Evolutionary conservation across 2,329 filamentous ascomycete species (phyloP), one percentile per base, ranked within the genome.

Genomic region (Capronia americana): DNA sequence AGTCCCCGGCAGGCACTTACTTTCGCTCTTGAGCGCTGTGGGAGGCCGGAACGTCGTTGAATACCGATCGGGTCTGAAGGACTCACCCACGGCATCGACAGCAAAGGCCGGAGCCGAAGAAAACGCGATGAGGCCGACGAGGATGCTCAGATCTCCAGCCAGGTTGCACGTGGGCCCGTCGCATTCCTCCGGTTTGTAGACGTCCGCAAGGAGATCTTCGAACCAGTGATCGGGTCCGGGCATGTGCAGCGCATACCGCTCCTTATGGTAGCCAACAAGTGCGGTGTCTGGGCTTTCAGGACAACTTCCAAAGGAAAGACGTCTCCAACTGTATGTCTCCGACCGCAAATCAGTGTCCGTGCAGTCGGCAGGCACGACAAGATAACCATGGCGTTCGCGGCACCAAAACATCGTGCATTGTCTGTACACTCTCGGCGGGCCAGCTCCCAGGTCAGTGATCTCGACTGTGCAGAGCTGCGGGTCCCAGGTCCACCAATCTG

Each of bases 221-320:
- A 65, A 69, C 63, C 63, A 69, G n/a, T 51, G 3, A 17, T 53
- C 14, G 23, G 66, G 66, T 17, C 66, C 66, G 14, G 60, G 59
- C 7, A 53, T 12, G 14, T 62, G 63, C 12, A 69, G 57, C 20
- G 24, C 24, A 17, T 30, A 23, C 12, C 23, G 17, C 17, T 41
- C 63, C 32, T 34, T 44, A n/a, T 20, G 4, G 44, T 65, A 32
- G 10, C 60, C 63, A 30, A 60, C 48, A 10, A 69, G 7, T 30
- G 59, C 66, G 44, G 63, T 57, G 51, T 26, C 32, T 23, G 17
- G 17, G 1, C n/a, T 14, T 10, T 10, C n/a, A n/a, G n/a, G 6
- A 26, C 24, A n/a, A 0, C 10, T 23, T 8, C 60, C 34, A 30
- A 69, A 69, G 38, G 50, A 57, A 46, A 66, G 64, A 24, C 64